Base-by-base conservation (phyloP, 2,329 filamentous ascomycete species). In the Cladosporium colombiae region DNA sequence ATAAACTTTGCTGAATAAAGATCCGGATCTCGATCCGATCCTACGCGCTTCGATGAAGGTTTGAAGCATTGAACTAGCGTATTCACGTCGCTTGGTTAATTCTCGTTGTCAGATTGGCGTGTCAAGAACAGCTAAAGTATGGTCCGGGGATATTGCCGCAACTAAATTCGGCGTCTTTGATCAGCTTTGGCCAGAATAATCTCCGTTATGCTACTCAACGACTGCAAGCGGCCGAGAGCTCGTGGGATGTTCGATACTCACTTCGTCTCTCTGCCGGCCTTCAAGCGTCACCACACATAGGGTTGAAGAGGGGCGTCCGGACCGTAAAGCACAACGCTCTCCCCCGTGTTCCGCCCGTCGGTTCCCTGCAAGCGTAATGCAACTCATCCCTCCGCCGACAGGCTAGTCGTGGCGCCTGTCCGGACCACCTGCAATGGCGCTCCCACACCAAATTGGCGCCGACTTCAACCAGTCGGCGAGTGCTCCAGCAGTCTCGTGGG, bases 331-430 rank as follows among this genome's bases (percentile, higher is more conserved):
- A 55, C 50, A 44, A 31, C 61, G 33, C 29, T 56, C 31, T 40
- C 61, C 61, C 61, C 61, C 50, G 35, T 44, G 33, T 33, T 52
- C 50, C 60, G 60, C 46, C 49, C 16, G 27, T 29, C n/a, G 18
- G 13, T 33, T 27, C 60, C 60, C 46, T 62, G 60, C 31, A 62
- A 53, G 60, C 29, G 52, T 16, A 21, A 55, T 33, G 52, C 52
- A 55, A 2, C 27, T 29, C 52, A 55, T 31, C 18, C 52, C 31
- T 55, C 21, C 52, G 52, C 29, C 7, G 21, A 29, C 27, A 37
- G 31, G 60, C 60, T 62, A 62, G 60, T 62, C 60, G 55, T 53
- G 60, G 57, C 57, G n/a, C 37, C 16, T 31, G 3, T n/a, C 57
- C 57, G 57, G 57, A 11, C 18, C 57, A 46, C n/a, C 40, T 60